These are phyloP conservation scores for Cercospora sp. DNA, from an alignment of 2,329 filamentous ascomycete genomes.

Conservation along the genomic window DNA sequence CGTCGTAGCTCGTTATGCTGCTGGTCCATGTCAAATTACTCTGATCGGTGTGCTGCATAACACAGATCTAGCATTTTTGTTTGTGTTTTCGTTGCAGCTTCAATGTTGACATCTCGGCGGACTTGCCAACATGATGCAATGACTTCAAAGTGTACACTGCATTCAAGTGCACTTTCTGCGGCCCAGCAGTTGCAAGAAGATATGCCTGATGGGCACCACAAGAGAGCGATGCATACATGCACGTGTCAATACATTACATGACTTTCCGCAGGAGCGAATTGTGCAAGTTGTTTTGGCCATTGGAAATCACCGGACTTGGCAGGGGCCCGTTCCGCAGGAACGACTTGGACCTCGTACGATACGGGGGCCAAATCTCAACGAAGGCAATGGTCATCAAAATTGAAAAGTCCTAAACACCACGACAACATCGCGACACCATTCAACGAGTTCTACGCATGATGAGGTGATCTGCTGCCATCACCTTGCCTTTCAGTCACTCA, in stretches of 20 bases:
- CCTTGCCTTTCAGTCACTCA: not conserved
- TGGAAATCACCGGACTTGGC: not conserved
- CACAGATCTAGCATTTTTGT: not conserved
- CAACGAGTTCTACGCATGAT: not conserved
- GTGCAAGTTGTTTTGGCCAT: not conserved
- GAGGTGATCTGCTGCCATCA: not conserved
- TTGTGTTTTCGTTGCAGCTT: not conserved
- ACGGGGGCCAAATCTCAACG: not conserved
- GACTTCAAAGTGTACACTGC: not conserved
- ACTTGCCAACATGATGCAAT: not conserved
- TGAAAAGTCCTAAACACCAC: not conserved
- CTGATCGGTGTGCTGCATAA: not conserved
- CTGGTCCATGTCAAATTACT: not conserved
- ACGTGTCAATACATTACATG: not conserved
- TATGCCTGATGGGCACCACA: not conserved
- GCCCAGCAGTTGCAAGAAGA: not conserved
- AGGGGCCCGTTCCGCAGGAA: not conserved
- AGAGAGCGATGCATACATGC: not conserved
- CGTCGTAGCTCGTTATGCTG: not conserved
- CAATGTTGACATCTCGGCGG: not conserved
- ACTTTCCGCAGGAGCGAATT: not conserved
- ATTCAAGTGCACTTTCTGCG: not conserved
- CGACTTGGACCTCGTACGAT: slow-evolving; percentile 1
- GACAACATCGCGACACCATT: not conserved
- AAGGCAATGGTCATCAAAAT: not conserved